Percentiles rank a stretch among this genome's conserved stretches.
These are phyloP conservation scores for Yamadazyma atmosphaerica DNA, from an alignment of 1,139 yeast species.

Conservation along the genomic window DNA sequence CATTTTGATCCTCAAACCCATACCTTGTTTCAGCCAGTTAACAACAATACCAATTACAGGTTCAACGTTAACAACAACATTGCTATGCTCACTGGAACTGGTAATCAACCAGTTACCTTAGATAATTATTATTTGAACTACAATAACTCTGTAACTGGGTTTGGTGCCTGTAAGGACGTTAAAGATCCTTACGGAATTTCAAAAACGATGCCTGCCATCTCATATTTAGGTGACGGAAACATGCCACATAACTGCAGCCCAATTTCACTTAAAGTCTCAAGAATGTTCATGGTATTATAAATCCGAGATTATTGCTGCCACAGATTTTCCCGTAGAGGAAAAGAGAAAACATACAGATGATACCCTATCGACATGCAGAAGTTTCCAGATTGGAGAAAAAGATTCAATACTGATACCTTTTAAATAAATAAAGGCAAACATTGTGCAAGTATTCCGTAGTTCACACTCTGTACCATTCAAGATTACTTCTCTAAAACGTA, in stretches of 20 bases:
- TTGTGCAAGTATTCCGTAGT: no score
- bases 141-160: neutral
- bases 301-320: no score
- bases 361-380: no score
- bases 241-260: conserved; percentile 4
- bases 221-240: neutral
- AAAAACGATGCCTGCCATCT: neutral
- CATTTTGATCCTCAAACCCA: conserved; percentile 3
- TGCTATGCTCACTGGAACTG: conserved; percentile 2
- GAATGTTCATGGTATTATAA: conserved; percentile 1
- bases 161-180: conserved; percentile 4
- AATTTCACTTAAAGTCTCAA: conserved; percentile 2
- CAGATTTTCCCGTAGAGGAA: no score
- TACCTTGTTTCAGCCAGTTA: conserved; percentile 1
- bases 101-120: conserved; percentile 3
- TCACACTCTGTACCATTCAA: no score
- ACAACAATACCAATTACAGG: conserved; percentile 1
- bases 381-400: no score
- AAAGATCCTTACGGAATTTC: conserved; percentile 4
- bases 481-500: no score
- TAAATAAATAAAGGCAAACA: no score
- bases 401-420: no score
- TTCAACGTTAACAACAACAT: conserved; percentile 2
- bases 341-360: no score
- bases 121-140: conserved; percentile 3